Conservation (phyloP, 306 rosid genomes). For the Rosa multiflora region DNA sequence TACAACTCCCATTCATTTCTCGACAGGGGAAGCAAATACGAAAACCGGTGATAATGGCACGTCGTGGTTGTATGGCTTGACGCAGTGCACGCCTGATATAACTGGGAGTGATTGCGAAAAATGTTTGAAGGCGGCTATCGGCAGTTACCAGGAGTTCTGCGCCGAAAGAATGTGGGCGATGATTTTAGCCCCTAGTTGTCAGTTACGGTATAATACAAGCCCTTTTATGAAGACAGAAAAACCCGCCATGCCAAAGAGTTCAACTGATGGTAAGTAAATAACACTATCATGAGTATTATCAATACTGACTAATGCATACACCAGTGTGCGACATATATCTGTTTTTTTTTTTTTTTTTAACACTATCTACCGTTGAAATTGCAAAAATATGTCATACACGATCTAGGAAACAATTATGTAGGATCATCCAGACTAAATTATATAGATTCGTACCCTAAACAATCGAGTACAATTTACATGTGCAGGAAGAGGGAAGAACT, state of each 20-base stretch:
- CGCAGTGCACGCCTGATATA: slow-evolving; percentile 33
- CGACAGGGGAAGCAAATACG: not conserved
- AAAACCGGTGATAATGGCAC: not conserved
- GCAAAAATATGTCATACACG: too few species aligned
- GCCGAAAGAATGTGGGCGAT: slow-evolving; percentile 14
- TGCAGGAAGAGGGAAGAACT: not conserved
- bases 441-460: not conserved
- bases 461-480: not conserved
- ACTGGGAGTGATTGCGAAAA: not conserved
- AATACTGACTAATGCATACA: too few species aligned
- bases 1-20: not conserved
- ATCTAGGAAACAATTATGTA: too few species aligned
- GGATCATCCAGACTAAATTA: too few species aligned
- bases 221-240: not conserved
- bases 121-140: not conserved
- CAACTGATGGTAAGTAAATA: not conserved
- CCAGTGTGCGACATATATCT: too few species aligned
- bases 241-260: not conserved
- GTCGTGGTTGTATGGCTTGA: slow-evolving; percentile 6
- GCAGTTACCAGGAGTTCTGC: slow-evolving; percentile 9
- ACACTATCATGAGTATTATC: too few species aligned
- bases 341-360: too few species aligned
- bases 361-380: too few species aligned
- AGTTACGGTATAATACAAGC: not conserved
- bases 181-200: slow-evolving; percentile 16